A percentile compares a stretch with the other conserved stretches of the same genome.
These are phyloP conservation scores for Schoenoplectus tabernaemontani DNA, from an alignment of 202 grass and related monocot species.

Conservation along the genomic window DNA sequence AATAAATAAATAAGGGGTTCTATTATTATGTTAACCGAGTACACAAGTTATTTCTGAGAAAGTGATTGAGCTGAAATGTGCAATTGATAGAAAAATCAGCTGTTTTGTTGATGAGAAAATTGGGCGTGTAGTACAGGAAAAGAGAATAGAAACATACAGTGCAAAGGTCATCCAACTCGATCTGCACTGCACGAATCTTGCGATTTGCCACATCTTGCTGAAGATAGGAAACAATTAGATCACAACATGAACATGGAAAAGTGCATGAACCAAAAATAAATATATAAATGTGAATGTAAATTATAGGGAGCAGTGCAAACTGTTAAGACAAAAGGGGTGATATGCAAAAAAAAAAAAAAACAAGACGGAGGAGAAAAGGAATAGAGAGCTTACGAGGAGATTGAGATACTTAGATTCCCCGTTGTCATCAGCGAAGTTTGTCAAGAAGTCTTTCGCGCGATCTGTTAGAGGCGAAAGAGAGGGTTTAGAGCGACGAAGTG, in stretches of 20 bases:
- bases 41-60: background rate
- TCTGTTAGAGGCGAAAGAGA: constrained; percentile 29
- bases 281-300: background rate
- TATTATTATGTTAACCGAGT: background rate
- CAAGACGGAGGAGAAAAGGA: background rate
- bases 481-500: background rate
- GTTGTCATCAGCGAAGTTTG: constrained; percentile 48
- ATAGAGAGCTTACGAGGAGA: constrained; percentile 45
- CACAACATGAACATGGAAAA: background rate
- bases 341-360: background rate
- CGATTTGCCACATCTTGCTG: constrained; percentile 94
- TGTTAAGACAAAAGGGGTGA: background rate
- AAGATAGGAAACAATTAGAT: background rate
- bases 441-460: constrained; percentile 85
- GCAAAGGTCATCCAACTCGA: constrained; percentile 87
- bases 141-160: constrained; percentile 33
- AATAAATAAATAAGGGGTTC: background rate
- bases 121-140: background rate
- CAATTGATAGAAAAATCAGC: background rate
- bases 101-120: background rate
- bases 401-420: constrained; percentile 87
- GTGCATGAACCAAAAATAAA: background rate
- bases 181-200: constrained; percentile 60
- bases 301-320: background rate
- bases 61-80: background rate